Base-by-base conservation (phyloP, 208 protist species). In the Porcisia deanei region DNA sequence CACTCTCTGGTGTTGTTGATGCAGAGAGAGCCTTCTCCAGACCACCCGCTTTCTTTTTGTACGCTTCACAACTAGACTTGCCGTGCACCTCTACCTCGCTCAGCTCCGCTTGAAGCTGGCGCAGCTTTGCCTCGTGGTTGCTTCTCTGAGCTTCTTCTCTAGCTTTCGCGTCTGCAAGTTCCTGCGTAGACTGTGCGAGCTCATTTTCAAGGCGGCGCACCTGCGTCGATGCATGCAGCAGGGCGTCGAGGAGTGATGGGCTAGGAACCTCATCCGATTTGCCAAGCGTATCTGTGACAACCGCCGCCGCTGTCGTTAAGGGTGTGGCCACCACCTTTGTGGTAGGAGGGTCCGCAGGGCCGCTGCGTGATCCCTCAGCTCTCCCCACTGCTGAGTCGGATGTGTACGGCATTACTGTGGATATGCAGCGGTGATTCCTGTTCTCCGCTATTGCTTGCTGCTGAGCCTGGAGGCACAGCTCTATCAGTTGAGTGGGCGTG, bases 171-270 rank as follows among this genome's bases (percentile, higher is more conserved):
- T 53, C 39, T 10, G 65, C 34, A 8, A 45, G 65, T 6, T 67
- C 30, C 41, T 69, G 18, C 18, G 58, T 2, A 5, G 47, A 4
- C 9, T 67, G 37, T n/a, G 54, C 43, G 3, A 49, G 6, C 22
- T 86, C 71, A 25, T 63, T 22, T 49, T 84, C 61, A 9, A 82
- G 54, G 7, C 52, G 72, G 10, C 66, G 25, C 47, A 74, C 57
- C 47, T 76, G 76, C 43, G 63, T 67, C 25, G 67, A 58, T 22
- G 85, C 16, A 6, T 58, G 60, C 22, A 68, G 60, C 22, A 86
- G 47, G 34, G 79, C 59, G 14, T 85, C 67, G 4, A 74, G 49
- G 9, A 90, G 58, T 1, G 63, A 69, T 9, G 57, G 25, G 6
- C 39, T 34, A 37, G 18, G 45, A 34, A 53, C 49, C 6, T 25